phyloP scores from a whole-genome alignment of 805 yeast species.

The Ogataea populi-albae region DNA sequence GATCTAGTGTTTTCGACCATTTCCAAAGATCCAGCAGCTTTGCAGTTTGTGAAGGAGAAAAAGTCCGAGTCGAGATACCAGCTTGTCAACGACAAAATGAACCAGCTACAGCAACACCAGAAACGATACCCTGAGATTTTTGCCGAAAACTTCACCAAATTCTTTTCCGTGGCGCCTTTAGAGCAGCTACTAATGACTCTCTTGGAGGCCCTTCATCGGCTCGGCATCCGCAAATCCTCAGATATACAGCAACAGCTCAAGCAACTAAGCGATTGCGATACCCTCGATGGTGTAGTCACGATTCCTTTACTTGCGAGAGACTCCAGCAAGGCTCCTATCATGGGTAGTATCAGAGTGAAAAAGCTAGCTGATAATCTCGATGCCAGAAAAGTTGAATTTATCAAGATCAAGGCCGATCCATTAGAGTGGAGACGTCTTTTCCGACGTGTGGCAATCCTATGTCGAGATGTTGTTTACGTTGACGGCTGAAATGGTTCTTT shows the following conservation, averaged over 20 bases:
- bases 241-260: slow-evolving; percentile 21
- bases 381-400: slow-evolving; percentile 51
- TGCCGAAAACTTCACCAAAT: slow-evolving; percentile 48
- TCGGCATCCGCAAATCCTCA: slow-evolving; percentile 36
- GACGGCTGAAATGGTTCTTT: too few relatives aligned
- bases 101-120: slow-evolving; percentile 17
- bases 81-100: slow-evolving; percentile 22
- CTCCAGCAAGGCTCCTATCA: slow-evolving; percentile 40
- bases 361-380: slow-evolving; percentile 36
- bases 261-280: slow-evolving; percentile 28
- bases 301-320: slow-evolving; percentile 42
- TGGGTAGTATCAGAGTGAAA: slow-evolving; percentile 46
- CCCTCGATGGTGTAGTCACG: slow-evolving; percentile 33
- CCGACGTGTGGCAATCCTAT: slow-evolving; percentile 52
- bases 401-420: slow-evolving; percentile 62
- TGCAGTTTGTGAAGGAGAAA: slow-evolving; percentile 41
- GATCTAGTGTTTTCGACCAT: slow-evolving; percentile 38
- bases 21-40: slow-evolving; percentile 48
- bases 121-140: slow-evolving; percentile 29
- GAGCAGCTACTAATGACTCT: slow-evolving; percentile 42
- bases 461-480: slow-evolving; percentile 53
- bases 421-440: slow-evolving; percentile 71
- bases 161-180: slow-evolving; percentile 44
- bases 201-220: slow-evolving; percentile 39
- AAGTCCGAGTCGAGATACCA: slow-evolving; percentile 16